Base-by-base conservation (phyloP, 495 filamentous ascomycete genomes). In the Neurospora tetraspora region DNA sequence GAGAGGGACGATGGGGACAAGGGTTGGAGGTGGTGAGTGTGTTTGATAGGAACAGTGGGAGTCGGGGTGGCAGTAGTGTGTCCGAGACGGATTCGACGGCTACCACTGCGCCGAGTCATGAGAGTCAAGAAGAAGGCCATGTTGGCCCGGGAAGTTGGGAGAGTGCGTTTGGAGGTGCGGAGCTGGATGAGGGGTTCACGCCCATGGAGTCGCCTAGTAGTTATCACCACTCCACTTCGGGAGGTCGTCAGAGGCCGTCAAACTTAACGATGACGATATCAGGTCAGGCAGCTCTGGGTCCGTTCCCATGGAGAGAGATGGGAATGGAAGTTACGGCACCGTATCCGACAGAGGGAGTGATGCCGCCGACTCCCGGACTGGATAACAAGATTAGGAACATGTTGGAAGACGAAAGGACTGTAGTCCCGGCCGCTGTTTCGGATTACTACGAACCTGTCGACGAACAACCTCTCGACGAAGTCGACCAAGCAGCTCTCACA, bases 1-100 rank as follows among this genome's bases (percentile, higher is more conserved):
- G 0, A 37, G 16, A 16, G 5, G 12, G 12, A 9, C 45, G 12
- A 53, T 12, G 20, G 45, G 20, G 4, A 3, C n/a, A 61, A 34
- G 2, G 12, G 5, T 12, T 61, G 0, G 23, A 61, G 23, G 27
- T 34, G 2, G 53, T 61, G 3, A 61, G 23, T 9, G 53, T 61
- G 1, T 61, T 61, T 34, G 53, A 61, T 9, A 16, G 27, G 23
- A 61, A 61, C 9, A 34, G 27, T 61, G 27, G 53, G 5, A 61
- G 27, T 16, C 53, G 34, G 3, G 53, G 12, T 6, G 53, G 23
- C 0, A 61, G 89, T 78, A 86, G 86, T 9, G 91, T 91, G 0
- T 93, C 91, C 0, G 86, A 88, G 42, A 80, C 79, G 4, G 84
- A 84, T 71, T 80, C 80, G 11, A 76, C 75, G 5, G 74, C 74